Conservation (phyloP, 2,329 filamentous ascomycete species). For the Tolypocladium inflatum region DNA sequence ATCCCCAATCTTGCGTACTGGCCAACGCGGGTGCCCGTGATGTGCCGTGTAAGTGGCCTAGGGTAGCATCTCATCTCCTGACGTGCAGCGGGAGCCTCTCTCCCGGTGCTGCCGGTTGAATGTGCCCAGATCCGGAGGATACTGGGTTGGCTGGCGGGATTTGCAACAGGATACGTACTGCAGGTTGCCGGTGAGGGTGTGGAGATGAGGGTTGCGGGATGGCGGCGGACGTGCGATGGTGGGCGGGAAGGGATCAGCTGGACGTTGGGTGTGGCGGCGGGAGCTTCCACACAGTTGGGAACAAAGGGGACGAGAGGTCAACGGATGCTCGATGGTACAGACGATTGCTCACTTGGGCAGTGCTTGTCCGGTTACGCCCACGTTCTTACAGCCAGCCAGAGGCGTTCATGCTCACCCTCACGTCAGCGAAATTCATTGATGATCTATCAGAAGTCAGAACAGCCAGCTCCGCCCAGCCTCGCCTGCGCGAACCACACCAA, state of each 20-base stretch:
- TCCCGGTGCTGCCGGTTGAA: background rate
- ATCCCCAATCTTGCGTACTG: background rate
- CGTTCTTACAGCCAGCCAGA: background rate
- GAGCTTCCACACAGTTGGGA: background rate
- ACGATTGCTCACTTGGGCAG: too few species aligned
- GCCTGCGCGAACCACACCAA: background rate
- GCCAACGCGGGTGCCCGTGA: background rate
- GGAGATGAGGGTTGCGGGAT: background rate
- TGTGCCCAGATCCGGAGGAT: background rate
- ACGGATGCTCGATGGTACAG: too few species aligned
- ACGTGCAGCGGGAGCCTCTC: background rate
- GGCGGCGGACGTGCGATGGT: background rate
- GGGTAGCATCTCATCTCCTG: background rate
- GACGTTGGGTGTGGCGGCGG: background rate
- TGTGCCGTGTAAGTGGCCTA: background rate
- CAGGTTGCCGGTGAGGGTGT: background rate
- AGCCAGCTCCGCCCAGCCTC: background rate
- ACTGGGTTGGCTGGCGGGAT: background rate
- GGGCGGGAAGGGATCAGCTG: background rate
- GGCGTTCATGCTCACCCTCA: background rate
- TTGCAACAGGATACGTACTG: too few species aligned
- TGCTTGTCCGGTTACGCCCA: background rate
- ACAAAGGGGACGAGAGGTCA: background rate
- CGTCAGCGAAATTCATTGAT: background rate
- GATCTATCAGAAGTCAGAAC: background rate